phyloP scores from a whole-genome alignment of 2,329 filamentous ascomycete species.

The Pestalotiopsis sp. region DNA sequence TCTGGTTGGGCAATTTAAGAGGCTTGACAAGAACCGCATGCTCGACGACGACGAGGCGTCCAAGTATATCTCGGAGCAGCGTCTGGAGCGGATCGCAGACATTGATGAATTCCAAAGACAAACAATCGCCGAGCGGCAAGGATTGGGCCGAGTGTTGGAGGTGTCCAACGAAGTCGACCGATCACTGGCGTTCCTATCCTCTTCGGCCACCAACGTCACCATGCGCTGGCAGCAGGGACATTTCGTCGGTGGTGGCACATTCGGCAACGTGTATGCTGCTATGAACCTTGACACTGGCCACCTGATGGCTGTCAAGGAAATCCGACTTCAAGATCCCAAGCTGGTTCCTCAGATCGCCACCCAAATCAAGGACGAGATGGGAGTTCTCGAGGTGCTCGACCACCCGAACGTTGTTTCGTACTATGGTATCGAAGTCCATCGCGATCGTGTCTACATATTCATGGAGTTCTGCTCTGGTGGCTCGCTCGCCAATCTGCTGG shows the following conservation, averaged over 20 bases:
- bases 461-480: slow-evolving; percentile 99
- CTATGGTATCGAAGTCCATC: slow-evolving; percentile 95
- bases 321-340: slow-evolving; percentile 93
- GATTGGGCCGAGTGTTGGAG: slow-evolving; percentile 87
- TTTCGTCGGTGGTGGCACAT: slow-evolving; percentile 94
- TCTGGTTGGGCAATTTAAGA: slow-evolving; percentile 72
- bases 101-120: slow-evolving; percentile 80
- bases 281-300: slow-evolving; percentile 97
- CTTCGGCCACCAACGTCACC: slow-evolving; percentile 91
- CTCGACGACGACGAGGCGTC: slow-evolving; percentile 85
- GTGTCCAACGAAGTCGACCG: slow-evolving; percentile 95
- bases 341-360: slow-evolving; percentile 91
- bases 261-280: slow-evolving; percentile 95
- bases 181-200: slow-evolving; percentile 89
- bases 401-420: slow-evolving; percentile 98
- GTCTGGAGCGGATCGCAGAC: slow-evolving; percentile 70
- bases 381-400: slow-evolving; percentile 89
- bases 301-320: slow-evolving; percentile 98
- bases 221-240: slow-evolving; percentile 99
- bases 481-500: slow-evolving; percentile 83
- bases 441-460: slow-evolving; percentile 99
- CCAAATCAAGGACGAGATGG: slow-evolving; percentile 97
- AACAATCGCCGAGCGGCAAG: slow-evolving; percentile 81
- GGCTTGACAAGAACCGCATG: slow-evolving; percentile 74
- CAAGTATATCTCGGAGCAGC: slow-evolving; percentile 72